A percentile compares a stretch with the other conserved stretches of the same genome.
phyloP scores from a whole-genome alignment of 2,329 filamentous ascomycete genomes.

The Talaromyces atroroseus region DNA sequence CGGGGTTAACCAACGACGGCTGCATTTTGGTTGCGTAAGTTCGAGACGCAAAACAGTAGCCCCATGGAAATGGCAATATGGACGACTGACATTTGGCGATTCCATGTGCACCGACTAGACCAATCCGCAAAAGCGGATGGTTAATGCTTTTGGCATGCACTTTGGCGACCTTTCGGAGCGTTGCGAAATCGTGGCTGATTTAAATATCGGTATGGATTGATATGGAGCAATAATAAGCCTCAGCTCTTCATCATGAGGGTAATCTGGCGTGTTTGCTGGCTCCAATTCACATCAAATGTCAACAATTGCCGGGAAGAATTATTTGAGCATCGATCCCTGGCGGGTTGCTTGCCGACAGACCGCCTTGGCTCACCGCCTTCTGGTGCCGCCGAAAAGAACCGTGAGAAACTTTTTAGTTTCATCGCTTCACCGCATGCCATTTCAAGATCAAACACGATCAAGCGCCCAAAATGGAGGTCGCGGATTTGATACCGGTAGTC shows the following conservation, averaged over 20 bases:
- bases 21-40: background rate
- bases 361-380: conserved; percentile 12
- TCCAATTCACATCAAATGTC: background rate
- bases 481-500: conserved; percentile 61
- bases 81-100: conserved; percentile 7
- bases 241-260: background rate
- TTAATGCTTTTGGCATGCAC: conserved; percentile 11
- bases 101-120: conserved; percentile 4
- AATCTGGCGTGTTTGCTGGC: background rate
- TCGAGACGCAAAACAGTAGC: background rate
- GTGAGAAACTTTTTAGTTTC: conserved; percentile 2
- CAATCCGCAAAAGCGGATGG: conserved; percentile 16
- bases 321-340: conserved; percentile 3
- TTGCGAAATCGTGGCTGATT: background rate
- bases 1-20: background rate
- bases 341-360: background rate
- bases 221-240: background rate
- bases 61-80: conserved; percentile 10
- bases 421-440: background rate
- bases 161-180: conserved; percentile 4
- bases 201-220: background rate
- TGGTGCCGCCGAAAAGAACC: background rate
- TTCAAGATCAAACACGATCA: background rate
- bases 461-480: conserved; percentile 44
- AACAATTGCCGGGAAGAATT: background rate